Percentiles rank a stretch among this genome's conserved stretches.
phyloP scores from a whole-genome alignment of 768 basidiomycete genomes.

The Amanita pallidorosea region DNA sequence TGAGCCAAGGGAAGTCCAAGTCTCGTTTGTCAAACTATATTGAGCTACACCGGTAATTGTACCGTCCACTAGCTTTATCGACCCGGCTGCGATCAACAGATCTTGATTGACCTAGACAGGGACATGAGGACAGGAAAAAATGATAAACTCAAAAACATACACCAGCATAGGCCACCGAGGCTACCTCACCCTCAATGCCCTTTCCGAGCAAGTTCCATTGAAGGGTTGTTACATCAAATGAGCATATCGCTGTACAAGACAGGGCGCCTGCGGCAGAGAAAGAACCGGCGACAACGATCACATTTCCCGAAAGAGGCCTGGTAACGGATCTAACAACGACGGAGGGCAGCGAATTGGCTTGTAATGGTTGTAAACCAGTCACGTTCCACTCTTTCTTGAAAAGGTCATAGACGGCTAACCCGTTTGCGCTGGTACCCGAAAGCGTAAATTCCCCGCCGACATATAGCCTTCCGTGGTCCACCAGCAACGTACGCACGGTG shows the following conservation, averaged over 20 bases:
- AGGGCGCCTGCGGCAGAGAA: conserved; percentile 73
- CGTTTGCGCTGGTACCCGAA: conserved; percentile 42
- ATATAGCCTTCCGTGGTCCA: conserved; percentile 60
- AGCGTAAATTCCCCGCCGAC: conserved; percentile 80
- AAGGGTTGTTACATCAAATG: conserved; percentile 52
- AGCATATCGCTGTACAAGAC: conserved; percentile 69
- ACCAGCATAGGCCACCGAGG: conserved; percentile 71
- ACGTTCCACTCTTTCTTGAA: conserved; percentile 49
- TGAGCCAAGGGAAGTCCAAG: conserved; percentile 64
- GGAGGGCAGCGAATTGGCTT: conserved; percentile 36
- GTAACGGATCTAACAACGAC: conserved; percentile 69
- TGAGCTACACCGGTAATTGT: conserved; percentile 62
- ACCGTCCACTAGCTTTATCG: conserved; percentile 55
- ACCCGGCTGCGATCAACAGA: conserved; percentile 69
- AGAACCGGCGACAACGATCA: conserved; percentile 78
- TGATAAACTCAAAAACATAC: conserved; percentile 33
- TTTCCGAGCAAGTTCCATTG: conserved; percentile 76
- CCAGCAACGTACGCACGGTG: conserved; percentile 64
- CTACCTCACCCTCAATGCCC: conserved; percentile 75
- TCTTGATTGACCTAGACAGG: conserved; percentile 50
- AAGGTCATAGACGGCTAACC: conserved; percentile 78
- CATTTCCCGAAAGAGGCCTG: conserved; percentile 45
- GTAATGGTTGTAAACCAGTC: conserved; percentile 47
- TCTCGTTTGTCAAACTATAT: conserved; percentile 59
- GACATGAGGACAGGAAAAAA: conserved; percentile 4